phyloP scores from a whole-genome alignment of 169 alveolate species.

The Plasmodium blacklocki region DNA sequence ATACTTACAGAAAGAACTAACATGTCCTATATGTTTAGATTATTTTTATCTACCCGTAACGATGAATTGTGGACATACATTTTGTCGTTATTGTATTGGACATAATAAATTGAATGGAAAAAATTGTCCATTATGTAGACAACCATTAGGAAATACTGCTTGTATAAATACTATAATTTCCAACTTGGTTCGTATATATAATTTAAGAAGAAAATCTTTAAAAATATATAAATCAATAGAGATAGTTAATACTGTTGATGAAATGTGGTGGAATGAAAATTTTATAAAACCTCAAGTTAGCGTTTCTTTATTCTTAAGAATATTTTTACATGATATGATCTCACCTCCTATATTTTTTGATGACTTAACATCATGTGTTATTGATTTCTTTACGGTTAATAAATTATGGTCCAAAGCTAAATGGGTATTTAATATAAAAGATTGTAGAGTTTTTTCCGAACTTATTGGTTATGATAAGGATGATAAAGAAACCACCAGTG shows the following conservation, averaged over 20 bases:
- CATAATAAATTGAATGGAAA: slow-evolving; percentile 85
- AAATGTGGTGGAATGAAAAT: slow-evolving; percentile 87
- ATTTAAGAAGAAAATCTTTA: slow-evolving; percentile 76
- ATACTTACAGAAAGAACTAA: slow-evolving; percentile 84
- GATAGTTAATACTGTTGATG: slow-evolving; percentile 75
- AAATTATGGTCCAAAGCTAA: slow-evolving; percentile 83
- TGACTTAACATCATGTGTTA: slow-evolving; percentile 84
- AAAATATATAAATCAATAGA: slow-evolving; percentile 50
- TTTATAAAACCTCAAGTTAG: slow-evolving; percentile 85
- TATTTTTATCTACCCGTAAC: slow-evolving; percentile 91
- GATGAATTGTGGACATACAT: slow-evolving; percentile 92
- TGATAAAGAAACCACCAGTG: slow-evolving; percentile 55
- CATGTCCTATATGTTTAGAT: slow-evolving; percentile 92
- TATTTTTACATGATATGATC: slow-evolving; percentile 81
- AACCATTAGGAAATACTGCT: slow-evolving; percentile 85
- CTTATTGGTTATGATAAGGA: slow-evolving; percentile 80
- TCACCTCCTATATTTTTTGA: slow-evolving; percentile 87
- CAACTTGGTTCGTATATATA: slow-evolving; percentile 85
- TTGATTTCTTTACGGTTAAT: slow-evolving; percentile 80
- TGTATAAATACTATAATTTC: slow-evolving; percentile 87
- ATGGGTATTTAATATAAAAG: slow-evolving; percentile 85
- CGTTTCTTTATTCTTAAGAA: slow-evolving; percentile 83
- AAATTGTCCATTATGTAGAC: slow-evolving; percentile 92
- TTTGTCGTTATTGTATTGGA: slow-evolving; percentile 92
- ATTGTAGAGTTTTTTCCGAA: slow-evolving; percentile 78